These are phyloP conservation scores for Fomitopsis palustris DNA, from an alignment of 1,284 basidiomycete genomes.

Conservation along the genomic window DNA sequence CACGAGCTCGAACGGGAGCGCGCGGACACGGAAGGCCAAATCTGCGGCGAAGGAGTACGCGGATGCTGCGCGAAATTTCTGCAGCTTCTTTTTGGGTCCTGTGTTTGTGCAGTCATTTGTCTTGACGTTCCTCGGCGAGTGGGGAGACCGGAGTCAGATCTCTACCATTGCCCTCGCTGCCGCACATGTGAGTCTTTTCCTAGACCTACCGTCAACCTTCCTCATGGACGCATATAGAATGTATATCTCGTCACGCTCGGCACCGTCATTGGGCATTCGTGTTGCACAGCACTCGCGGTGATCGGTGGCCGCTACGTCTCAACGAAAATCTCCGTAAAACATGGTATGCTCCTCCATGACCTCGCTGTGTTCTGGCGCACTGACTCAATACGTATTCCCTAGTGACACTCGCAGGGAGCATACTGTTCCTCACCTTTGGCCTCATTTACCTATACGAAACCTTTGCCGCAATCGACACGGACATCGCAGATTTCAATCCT, in stretches of 20 bases:
- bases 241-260: conserved; percentile 84
- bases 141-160: conserved; percentile 98
- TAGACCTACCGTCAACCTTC: conserved; percentile 6
- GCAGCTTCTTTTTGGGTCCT: conserved; percentile 82
- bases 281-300: conserved; percentile 89
- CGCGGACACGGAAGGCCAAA: conserved; percentile 15
- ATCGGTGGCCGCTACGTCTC: conserved; percentile 89
- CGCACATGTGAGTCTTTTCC: conserved; percentile 76
- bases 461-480: conserved; percentile 36
- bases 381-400: conserved; percentile 5
- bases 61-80: conserved; percentile 83
- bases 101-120: conserved; percentile 96
- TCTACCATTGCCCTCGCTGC: conserved; percentile 96
- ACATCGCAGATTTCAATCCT: conserved; percentile 27
- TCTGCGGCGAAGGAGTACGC: conserved; percentile 26
- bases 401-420: conserved; percentile 86
- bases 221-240: conserved; percentile 40
- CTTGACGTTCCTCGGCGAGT: conserved; percentile 95
- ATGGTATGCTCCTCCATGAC: conserved; percentile 53
- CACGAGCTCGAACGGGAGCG: conserved; percentile 12
- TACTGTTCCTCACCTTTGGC: conserved; percentile 83
- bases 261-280: conserved; percentile 85
- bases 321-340: conserved; percentile 92
- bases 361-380: conserved; percentile 1
- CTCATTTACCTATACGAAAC: conserved; percentile 75